Conservation (phyloP, 2,329 filamentous ascomycete species). For the Tolypocladium sp. region DNA sequence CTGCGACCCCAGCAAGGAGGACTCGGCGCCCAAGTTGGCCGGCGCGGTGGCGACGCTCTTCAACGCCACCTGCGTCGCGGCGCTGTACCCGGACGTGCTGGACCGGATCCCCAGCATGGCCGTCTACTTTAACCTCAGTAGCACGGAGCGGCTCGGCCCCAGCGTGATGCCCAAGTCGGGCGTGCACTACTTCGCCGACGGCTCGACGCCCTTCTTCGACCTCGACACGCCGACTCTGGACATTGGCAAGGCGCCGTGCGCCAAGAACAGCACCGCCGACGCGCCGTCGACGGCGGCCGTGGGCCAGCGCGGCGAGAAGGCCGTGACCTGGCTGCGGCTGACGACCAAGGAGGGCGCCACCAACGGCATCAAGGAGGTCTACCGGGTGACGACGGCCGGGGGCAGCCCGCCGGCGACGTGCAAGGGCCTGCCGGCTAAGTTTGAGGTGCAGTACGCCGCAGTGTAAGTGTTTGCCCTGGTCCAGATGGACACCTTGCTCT, state of each 20-base stretch:
- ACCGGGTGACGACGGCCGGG: constrained; percentile 75
- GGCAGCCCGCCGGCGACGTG: constrained; percentile 70
- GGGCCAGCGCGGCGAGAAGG: constrained; percentile 55
- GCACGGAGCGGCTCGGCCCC: constrained; percentile 36
- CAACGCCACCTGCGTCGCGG: constrained; percentile 75
- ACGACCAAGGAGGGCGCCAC: constrained; percentile 42
- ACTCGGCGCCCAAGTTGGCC: constrained; percentile 50
- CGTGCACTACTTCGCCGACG: constrained; percentile 70
- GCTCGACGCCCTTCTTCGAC: constrained; percentile 70
- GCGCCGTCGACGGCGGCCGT: constrained; percentile 54
- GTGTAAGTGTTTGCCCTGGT: constrained; percentile 52
- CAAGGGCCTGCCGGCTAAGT: constrained; percentile 48
- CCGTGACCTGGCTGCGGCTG: constrained; percentile 77
- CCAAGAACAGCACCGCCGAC: constrained; percentile 48
- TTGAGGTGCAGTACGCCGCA: constrained; percentile 72
- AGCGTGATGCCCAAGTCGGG: constrained; percentile 59
- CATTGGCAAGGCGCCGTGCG: constrained; percentile 52
- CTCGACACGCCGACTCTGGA: constrained; percentile 47
- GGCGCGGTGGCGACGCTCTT: constrained; percentile 81
- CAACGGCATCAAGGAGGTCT: constrained; percentile 63
- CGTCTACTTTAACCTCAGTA: constrained; percentile 53
- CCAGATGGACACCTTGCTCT: neutral
- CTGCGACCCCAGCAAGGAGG: constrained; percentile 54
- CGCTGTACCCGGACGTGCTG: constrained; percentile 59
- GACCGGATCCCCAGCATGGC: constrained; percentile 55